phyloP scores from a whole-genome alignment of 768 basidiomycete genomes.

The Boletus rubescentipes region DNA sequence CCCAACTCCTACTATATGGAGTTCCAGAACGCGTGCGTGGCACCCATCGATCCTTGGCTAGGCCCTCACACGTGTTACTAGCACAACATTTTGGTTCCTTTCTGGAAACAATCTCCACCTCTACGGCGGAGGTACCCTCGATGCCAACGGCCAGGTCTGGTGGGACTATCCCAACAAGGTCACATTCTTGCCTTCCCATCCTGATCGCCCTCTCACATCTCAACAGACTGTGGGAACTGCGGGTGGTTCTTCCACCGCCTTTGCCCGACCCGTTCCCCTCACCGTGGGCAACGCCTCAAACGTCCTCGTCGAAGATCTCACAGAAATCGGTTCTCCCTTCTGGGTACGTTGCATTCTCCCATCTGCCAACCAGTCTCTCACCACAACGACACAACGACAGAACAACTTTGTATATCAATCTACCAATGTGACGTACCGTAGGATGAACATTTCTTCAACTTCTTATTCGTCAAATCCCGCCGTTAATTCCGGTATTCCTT shows the following conservation, averaged over 20 bases:
- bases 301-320: conserved; percentile 41
- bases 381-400: conserved; percentile 1
- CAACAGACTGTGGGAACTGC: conserved; percentile 38
- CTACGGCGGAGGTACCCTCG: conserved; percentile 44
- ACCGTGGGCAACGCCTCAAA: conserved; percentile 43
- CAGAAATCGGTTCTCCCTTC: conserved; percentile 39
- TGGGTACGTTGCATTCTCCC: conserved; percentile 34
- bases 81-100: conserved; percentile 42
- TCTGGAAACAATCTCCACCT: conserved; percentile 37
- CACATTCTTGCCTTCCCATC: conserved; percentile 8
- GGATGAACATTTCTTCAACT: conserved; percentile 36
- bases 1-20: conserved; percentile 39
- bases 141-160: conserved; percentile 49
- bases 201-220: neutral
- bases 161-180: conserved; percentile 32
- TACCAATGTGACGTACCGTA: conserved; percentile 40
- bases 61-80: conserved; percentile 20
- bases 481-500: conserved; percentile 33
- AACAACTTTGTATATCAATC: conserved; percentile 44
- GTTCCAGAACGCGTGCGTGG: conserved; percentile 42
- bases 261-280: conserved; percentile 45
- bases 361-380: neutral
- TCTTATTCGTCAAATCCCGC: conserved; percentile 37
- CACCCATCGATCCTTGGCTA: neutral
- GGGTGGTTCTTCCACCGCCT: conserved; percentile 41